Evolutionary conservation across 2,329 filamentous ascomycete species (phyloP), one percentile per base, ranked within the genome.

Genomic region (Gyromitra esculenta): DNA sequence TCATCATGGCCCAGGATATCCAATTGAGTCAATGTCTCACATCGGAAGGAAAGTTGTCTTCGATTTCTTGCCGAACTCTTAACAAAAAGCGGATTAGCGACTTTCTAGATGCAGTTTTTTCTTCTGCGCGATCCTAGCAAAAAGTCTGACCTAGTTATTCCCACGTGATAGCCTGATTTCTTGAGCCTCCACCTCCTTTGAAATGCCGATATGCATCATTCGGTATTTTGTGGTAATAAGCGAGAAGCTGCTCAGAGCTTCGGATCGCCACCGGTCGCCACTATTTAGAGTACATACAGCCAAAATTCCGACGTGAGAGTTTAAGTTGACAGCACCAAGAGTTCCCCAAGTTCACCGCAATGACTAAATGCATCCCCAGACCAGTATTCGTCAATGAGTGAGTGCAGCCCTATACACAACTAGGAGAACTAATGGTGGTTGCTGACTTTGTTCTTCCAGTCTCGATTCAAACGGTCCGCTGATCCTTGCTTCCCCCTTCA

Each of bases 401-500:
- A 71, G 72, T 66, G 43, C 21, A 37, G 5, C 13, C 43, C 45
- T 39, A 5, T 52, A 21, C 11, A 37, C 5, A 9, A 21, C 11
- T 43, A 11, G 9, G 37, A 41, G 57, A 18, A 2, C 48, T 18
- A 50, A n/a, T 52, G 48, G 43, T 11, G 25, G 57, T n/a, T 63
- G 13, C 41, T 25, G 6, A 39, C 13, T 37, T 41, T 69, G 25
- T 31, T 54, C 43, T 9, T 45, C 62, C 39, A 79, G 77, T 9
- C 57, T 76, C 66, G 65, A 72, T 25, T 59, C 76, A 4, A 63
- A 73, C n/a, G 69, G 48, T 21, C 78, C 76, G 1, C 43, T 78
- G 6, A 79, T 81, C 73, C 77, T 81, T 62, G 64, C 88, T 11
- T 87, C 87, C 81, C 92, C 92, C 0, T 83, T 90, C 52, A 84